These are phyloP conservation scores for Naumovozyma dairenensis DNA, from an alignment of 805 yeast species.

Conservation along the genomic window DNA sequence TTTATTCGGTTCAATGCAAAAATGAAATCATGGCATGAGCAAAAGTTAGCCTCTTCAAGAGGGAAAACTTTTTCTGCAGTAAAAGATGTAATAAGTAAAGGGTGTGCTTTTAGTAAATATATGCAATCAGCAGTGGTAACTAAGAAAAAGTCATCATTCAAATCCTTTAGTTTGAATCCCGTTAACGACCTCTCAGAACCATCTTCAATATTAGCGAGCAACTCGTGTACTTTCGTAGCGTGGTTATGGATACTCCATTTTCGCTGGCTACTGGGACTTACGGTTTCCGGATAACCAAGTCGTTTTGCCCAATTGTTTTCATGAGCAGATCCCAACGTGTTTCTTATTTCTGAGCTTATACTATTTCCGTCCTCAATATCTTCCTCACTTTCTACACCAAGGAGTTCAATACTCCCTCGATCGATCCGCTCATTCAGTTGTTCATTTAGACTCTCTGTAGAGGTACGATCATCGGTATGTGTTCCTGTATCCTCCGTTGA, in stretches of 20 bases:
- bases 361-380: no score
- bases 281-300: no score
- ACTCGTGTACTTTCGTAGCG: constrained; percentile 9
- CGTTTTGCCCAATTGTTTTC: no score
- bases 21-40: constrained; percentile 4
- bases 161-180: constrained; percentile 11
- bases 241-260: constrained; percentile 15
- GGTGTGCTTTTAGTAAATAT: constrained; percentile 14
- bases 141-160: constrained; percentile 13
- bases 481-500: no score
- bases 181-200: constrained; percentile 5
- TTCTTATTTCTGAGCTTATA: no score
- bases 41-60: constrained; percentile 5
- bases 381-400: no score
- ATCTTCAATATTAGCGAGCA: constrained; percentile 6
- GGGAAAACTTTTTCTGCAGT: constrained; percentile 18
- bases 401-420: no score
- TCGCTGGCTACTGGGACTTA: no score
- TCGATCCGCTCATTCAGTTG: no score
- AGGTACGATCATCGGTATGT: no score
- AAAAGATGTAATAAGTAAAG: constrained; percentile 18
- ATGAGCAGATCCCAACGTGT: no score
- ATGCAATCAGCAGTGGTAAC: constrained; percentile 10
- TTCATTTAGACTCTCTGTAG: no score
- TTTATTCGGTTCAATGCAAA: constrained; percentile 11